These are phyloP conservation scores for Fennellomyces sp. DNA, from an alignment of 371 early-diverging fungal genomes.

Conservation along the genomic window DNA sequence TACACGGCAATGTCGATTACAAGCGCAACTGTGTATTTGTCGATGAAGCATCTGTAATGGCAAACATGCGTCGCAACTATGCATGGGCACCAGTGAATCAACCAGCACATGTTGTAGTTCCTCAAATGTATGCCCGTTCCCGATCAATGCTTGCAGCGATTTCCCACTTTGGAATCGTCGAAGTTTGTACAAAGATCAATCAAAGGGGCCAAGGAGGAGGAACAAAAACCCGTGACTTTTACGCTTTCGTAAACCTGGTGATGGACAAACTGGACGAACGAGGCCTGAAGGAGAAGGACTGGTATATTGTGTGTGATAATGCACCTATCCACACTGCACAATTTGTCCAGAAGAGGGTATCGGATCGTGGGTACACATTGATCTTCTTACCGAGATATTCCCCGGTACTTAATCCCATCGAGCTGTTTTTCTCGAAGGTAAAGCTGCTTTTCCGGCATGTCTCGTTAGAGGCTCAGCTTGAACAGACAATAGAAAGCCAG, in stretches of 20 bases:
- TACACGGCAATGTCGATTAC: background rate
- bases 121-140: background rate
- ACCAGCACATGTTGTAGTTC: background rate
- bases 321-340: conserved; percentile 9
- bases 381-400: conserved; percentile 13
- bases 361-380: conserved; percentile 9
- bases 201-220: background rate
- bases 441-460: background rate
- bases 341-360: background rate
- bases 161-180: background rate
- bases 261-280: conserved; percentile 8
- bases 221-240: background rate
- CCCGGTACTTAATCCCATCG: conserved; percentile 15
- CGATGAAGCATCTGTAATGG: conserved; percentile 10
- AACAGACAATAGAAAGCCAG: too few species aligned
- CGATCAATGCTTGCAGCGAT: conserved; percentile 5
- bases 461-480: too few species aligned
- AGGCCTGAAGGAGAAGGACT: background rate
- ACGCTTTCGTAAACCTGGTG: background rate
- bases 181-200: background rate
- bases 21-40: conserved; percentile 4
- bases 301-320: conserved; percentile 9
- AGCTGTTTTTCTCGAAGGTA: conserved; percentile 1
- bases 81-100: background rate
- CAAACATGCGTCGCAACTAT: background rate